Evolutionary conservation across 257 asterid genomes (phyloP).

Genomic region (Solanum virginianum): DNA sequence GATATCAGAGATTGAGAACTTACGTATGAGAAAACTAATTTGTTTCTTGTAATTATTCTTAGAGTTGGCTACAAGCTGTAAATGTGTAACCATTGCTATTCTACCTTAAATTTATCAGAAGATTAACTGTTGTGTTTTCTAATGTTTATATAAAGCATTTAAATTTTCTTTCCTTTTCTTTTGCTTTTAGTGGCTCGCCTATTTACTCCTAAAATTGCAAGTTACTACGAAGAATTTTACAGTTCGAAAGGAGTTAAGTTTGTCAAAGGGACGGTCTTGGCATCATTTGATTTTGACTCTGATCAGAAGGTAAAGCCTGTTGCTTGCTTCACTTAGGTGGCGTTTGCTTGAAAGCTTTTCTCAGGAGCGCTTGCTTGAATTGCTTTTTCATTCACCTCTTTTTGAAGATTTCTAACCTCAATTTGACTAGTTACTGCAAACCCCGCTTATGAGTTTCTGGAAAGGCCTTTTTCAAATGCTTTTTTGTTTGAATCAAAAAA

Average conservation of each 20-base stretch:
- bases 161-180: constrained; percentile 4
- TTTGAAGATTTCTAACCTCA: neutral
- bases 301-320: constrained; percentile 56
- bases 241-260: constrained; percentile 88
- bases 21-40: neutral
- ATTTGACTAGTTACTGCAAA: neutral
- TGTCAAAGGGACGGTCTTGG: constrained; percentile 75
- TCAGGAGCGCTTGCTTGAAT: neutral
- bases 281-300: constrained; percentile 73
- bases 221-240: constrained; percentile 83
- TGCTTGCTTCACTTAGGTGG: neutral
- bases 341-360: neutral
- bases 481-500: neutral
- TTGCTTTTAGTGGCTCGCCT: constrained; percentile 79
- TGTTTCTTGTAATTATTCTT: neutral
- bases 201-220: constrained; percentile 75
- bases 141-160: neutral
- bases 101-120: neutral
- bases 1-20: neutral
- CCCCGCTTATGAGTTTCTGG: neutral
- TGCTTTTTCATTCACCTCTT: neutral
- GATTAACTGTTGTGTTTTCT: neutral
- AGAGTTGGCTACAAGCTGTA: neutral
- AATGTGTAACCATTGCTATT: neutral
- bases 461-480: neutral